Conservation (phyloP, 108 stramenopile species). For the Conticribra guillardii region DNA sequence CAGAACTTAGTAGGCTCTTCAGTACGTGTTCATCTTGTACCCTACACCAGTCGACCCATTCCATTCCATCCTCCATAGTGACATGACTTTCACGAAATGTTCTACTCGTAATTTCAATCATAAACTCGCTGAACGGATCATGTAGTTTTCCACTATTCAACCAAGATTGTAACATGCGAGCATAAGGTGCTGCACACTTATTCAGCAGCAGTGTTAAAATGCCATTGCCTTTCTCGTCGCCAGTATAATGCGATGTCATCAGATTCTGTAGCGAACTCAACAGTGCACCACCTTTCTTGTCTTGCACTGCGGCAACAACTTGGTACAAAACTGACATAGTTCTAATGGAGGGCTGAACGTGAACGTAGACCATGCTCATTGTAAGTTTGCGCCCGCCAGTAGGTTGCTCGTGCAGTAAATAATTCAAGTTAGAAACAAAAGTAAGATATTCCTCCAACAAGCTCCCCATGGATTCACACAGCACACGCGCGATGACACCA, state of each 20-base stretch:
- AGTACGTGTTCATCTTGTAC: constrained; percentile 64
- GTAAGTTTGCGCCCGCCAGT: constrained; percentile 47
- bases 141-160: constrained; percentile 75
- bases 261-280: constrained; percentile 68
- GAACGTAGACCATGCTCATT: constrained; percentile 77
- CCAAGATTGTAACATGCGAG: constrained; percentile 87
- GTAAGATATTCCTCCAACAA: constrained; percentile 79
- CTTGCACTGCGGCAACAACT: constrained; percentile 50
- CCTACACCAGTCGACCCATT: constrained; percentile 60
- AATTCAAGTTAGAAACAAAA: constrained; percentile 77
- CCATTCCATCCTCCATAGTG: constrained; percentile 39
- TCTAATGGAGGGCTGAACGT: constrained; percentile 69
- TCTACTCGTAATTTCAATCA: constrained; percentile 65
- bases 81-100: constrained; percentile 19
- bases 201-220: constrained; percentile 65
- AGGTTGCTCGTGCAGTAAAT: constrained; percentile 46
- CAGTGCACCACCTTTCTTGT: constrained; percentile 82
- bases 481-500: constrained; percentile 86
- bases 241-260: constrained; percentile 49
- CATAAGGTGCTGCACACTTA: constrained; percentile 79
- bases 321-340: constrained; percentile 77
- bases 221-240: constrained; percentile 68
- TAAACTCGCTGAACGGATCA: constrained; percentile 93
- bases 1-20: constrained; percentile 16
- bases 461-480: constrained; percentile 78